Evolutionary conservation across 495 filamentous ascomycete species (phyloP).

Genomic region (Penicillium arizonense): DNA sequence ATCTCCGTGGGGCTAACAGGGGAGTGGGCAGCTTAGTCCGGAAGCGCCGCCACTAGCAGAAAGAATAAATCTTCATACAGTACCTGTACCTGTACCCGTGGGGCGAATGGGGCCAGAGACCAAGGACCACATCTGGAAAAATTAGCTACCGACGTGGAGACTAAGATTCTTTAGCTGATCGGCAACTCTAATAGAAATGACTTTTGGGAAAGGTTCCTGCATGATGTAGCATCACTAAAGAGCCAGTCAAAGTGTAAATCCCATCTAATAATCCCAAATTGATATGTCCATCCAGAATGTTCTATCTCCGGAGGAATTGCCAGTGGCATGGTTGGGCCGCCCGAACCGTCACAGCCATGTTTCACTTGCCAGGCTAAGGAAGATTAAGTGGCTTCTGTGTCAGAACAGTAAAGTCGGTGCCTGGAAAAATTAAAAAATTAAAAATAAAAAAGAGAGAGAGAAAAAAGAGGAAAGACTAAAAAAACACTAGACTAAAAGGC

Average conservation of each 20-base stretch:
- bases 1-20: not conserved
- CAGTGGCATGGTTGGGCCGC: slow-evolving; percentile 15
- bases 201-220: slow-evolving; percentile 21
- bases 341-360: slow-evolving; percentile 24
- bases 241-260: not conserved
- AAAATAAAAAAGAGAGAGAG: no score
- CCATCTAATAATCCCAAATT: no score
- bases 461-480: no score
- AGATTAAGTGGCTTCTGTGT: slow-evolving; percentile 12
- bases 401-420: slow-evolving; percentile 1
- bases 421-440: no score
- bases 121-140: not conserved
- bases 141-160: slow-evolving; percentile 25
- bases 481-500: no score
- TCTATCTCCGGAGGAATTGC: not conserved
- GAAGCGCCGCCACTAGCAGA: not conserved
- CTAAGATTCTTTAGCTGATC: slow-evolving; percentile 19
- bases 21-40: not conserved
- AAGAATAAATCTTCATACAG: slow-evolving; percentile 1
- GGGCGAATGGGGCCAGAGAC: not conserved
- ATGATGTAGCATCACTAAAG: slow-evolving; percentile 14
- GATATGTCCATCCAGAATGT: no score
- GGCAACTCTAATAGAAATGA: slow-evolving; percentile 23
- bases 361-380: slow-evolving; percentile 15
- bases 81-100: not conserved